phyloP scores from a whole-genome alignment of 257 asterid species.

The Schizonepeta tenuifolia region DNA sequence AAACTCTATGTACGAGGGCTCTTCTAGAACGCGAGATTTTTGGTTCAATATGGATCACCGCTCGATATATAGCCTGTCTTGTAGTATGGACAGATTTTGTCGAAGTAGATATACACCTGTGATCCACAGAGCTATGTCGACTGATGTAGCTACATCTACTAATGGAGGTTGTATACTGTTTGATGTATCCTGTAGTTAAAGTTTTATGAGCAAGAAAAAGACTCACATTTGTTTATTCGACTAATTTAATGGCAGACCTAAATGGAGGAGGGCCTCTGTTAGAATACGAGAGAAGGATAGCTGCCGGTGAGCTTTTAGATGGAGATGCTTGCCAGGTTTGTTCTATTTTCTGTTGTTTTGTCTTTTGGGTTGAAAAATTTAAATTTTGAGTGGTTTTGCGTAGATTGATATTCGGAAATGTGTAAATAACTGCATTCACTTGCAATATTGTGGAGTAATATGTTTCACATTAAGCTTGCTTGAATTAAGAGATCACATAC shows the following conservation, averaged over 20 bases:
- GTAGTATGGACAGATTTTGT: slow-evolving; percentile 38
- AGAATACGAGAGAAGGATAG: slow-evolving; percentile 81
- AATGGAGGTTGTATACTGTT: slow-evolving; percentile 55
- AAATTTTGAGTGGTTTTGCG: neutral
- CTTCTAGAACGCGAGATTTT: slow-evolving; percentile 36
- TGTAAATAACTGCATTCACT: slow-evolving; percentile 3
- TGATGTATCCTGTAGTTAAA: slow-evolving; percentile 10
- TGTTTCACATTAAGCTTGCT: neutral
- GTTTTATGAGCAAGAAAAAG: slow-evolving; percentile 12
- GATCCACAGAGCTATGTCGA: slow-evolving; percentile 50
- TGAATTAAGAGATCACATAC: neutral
- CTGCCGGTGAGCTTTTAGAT: slow-evolving; percentile 80
- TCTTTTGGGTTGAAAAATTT: slow-evolving; percentile 4
- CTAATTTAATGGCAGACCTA: slow-evolving; percentile 47
- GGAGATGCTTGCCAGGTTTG: slow-evolving; percentile 90
- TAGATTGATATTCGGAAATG: slow-evolving; percentile 11
- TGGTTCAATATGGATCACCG: slow-evolving; percentile 35
- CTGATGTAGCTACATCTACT: slow-evolving; percentile 54
- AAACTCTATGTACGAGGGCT: slow-evolving; percentile 35
- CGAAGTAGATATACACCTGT: slow-evolving; percentile 40
- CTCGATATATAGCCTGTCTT: slow-evolving; percentile 39
- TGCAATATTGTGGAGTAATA: slow-evolving; percentile 1
- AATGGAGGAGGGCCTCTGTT: slow-evolving; percentile 75
- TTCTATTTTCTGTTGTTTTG: neutral
- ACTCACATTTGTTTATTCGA: slow-evolving; percentile 14